phyloP scores from a whole-genome alignment of 164 flowering plant genomes.

The Piper longum region DNA sequence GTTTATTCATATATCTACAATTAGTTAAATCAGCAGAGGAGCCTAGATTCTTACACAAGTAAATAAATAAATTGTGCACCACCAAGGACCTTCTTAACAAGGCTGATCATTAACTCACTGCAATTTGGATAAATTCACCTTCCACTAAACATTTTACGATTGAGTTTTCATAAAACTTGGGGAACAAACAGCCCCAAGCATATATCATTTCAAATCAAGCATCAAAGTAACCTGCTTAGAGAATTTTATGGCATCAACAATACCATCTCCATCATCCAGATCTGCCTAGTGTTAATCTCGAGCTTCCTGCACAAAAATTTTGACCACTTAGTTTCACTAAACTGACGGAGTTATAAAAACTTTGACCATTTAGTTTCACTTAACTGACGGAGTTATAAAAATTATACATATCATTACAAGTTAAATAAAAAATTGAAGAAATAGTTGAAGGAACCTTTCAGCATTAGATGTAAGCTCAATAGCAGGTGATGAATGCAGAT shows the following conservation, averaged over 20 bases:
- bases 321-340: too few species aligned
- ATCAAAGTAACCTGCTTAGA: not conserved
- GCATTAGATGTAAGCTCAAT: slow-evolving; percentile 1
- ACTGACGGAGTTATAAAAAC: slow-evolving; percentile 6
- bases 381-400: too few species aligned
- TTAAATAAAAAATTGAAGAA: too few species aligned
- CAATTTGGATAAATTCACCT: too few species aligned
- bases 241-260: not conserved
- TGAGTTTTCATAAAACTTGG: not conserved
- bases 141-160: too few species aligned
- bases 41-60: too few species aligned
- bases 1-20: too few species aligned
- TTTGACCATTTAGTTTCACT: not conserved
- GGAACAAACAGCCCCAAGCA: not conserved
- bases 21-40: too few species aligned
- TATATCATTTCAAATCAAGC: not conserved
- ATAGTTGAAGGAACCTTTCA: not conserved
- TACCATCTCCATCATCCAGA: not conserved
- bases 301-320: slow-evolving; percentile 6
- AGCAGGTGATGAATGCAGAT: slow-evolving; percentile 3
- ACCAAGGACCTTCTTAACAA: too few species aligned
- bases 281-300: not conserved
- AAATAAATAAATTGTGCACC: too few species aligned
- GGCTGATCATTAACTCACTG: too few species aligned
- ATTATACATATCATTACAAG: too few species aligned